These are phyloP conservation scores for Nothomitra cinnamomea DNA, from an alignment of 2,329 filamentous ascomycete species.

Conservation along the genomic window DNA sequence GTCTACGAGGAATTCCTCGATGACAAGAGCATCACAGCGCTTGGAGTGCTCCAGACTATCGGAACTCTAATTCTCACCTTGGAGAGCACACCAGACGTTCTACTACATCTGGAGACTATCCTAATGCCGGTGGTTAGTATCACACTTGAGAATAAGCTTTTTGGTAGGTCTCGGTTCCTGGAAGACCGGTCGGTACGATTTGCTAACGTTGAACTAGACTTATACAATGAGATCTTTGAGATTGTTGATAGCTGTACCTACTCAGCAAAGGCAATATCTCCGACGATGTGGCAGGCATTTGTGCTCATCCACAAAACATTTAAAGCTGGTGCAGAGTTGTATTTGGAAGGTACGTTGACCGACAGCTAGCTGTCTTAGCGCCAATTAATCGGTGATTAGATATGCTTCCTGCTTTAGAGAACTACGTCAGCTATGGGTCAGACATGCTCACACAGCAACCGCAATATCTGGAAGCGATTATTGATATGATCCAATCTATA, in stretches of 20 bases:
- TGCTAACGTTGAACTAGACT: constrained; percentile 33
- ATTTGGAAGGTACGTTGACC: constrained; percentile 47
- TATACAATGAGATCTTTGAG: constrained; percentile 97
- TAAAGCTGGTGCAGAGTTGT: constrained; percentile 90
- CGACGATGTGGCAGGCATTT: constrained; percentile 97
- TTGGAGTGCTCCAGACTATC: constrained; percentile 93
- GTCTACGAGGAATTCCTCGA: constrained; percentile 82
- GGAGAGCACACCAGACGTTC: constrained; percentile 90
- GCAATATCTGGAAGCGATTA: constrained; percentile 72
- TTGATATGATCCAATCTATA: constrained; percentile 88
- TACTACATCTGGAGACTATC: constrained; percentile 85
- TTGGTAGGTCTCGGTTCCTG: constrained; percentile 36
- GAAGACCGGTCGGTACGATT: not conserved
- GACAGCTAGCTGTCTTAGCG: not conserved
- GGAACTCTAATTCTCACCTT: constrained; percentile 91
- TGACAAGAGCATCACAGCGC: constrained; percentile 94
- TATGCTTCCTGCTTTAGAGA: constrained; percentile 94
- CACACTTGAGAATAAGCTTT: constrained; percentile 93
- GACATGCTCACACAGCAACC: constrained; percentile 66
- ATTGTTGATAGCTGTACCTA: constrained; percentile 99
- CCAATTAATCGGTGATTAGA: constrained; percentile 29
- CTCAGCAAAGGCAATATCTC: constrained; percentile 85
- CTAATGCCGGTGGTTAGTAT: constrained; percentile 95
- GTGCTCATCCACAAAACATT: constrained; percentile 93
- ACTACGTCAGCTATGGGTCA: constrained; percentile 89